Conservation (phyloP, 345 rosid genomes). For the Eucalyptus fibrosa region DNA sequence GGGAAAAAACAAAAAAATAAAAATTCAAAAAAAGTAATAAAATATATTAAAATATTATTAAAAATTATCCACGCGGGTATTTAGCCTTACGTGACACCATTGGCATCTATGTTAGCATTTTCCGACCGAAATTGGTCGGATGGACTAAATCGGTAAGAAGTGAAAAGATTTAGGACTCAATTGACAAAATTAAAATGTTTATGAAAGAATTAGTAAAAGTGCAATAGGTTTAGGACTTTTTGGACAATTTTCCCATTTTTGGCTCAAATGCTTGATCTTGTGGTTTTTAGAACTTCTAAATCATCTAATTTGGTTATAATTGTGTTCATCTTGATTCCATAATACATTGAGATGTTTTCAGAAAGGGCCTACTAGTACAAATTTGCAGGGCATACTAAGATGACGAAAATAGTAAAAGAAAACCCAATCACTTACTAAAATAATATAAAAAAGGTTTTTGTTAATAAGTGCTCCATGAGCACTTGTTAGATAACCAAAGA, state of each 20-base stretch:
- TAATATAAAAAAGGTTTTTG: not conserved
- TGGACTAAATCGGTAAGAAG: too few relatives aligned
- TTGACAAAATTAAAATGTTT: too few relatives aligned
- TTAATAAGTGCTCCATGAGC: not conserved
- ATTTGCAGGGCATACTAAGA: not conserved
- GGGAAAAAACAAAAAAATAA: too few relatives aligned
- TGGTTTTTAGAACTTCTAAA: not conserved
- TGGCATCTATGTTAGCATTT: accelerated
- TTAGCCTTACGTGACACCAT: too few relatives aligned
- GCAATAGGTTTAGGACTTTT: too few relatives aligned
- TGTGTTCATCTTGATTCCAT: not conserved
- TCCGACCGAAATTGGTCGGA: accelerated
- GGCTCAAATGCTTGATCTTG: not conserved
- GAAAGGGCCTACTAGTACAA: not conserved
- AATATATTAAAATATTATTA: too few relatives aligned
- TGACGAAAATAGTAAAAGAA: not conserved
- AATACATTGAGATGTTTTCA: not conserved
- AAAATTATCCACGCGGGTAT: accelerated
- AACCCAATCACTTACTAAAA: not conserved
- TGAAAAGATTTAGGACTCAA: too few relatives aligned
- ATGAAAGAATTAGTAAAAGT: too few relatives aligned
- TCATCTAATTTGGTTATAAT: not conserved
- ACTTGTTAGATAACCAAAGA: not conserved
- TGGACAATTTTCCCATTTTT: too few relatives aligned
- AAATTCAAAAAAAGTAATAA: too few relatives aligned